These are phyloP conservation scores for Alternaria ventricosa DNA, from an alignment of 2,329 filamentous ascomycete genomes.

Conservation along the genomic window DNA sequence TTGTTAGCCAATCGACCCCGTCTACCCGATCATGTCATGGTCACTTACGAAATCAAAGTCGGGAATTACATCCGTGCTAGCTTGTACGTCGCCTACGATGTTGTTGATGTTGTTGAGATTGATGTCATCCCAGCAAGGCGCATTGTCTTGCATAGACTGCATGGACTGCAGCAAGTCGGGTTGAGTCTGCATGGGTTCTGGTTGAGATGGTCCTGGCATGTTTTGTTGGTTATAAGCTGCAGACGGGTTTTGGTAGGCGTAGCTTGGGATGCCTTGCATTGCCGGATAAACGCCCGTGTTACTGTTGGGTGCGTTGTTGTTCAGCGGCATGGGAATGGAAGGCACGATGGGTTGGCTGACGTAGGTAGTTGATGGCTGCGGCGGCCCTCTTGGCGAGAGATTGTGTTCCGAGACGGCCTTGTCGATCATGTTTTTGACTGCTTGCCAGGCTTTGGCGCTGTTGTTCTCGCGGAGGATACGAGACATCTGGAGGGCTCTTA, in stretches of 20 bases:
- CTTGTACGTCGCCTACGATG: conserved; percentile 36
- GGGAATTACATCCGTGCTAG: conserved; percentile 34
- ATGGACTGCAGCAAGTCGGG: conserved; percentile 15
- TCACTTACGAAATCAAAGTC: conserved; percentile 48
- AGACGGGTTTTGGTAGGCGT: conserved; percentile 15
- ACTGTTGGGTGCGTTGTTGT: conserved; percentile 12
- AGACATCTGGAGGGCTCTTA: conserved; percentile 43
- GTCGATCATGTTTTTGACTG: conserved; percentile 49
- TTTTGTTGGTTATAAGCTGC: conserved; percentile 8
- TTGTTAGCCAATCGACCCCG: conserved; percentile 12
- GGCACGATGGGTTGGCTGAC: conserved; percentile 12
- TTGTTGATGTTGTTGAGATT: conserved; percentile 44
- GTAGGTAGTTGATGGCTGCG: conserved; percentile 25
- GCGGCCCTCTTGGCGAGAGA: conserved; percentile 19
- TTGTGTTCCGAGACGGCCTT: conserved; percentile 39
- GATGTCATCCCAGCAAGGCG: conserved; percentile 41
- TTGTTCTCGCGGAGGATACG: conserved; percentile 43
- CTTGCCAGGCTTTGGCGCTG: conserved; percentile 45
- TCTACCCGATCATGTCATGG: neutral
- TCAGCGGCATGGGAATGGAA: conserved; percentile 10
- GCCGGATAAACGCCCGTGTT: conserved; percentile 24
- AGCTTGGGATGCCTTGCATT: conserved; percentile 23
- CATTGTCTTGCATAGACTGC: conserved; percentile 20
- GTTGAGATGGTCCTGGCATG: conserved; percentile 7
- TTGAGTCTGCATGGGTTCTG: conserved; percentile 9